Percentiles rank a stretch among this genome's conserved stretches.
Conservation (phyloP, 2,329 filamentous ascomycete species). For the Xylariomycetidae sp. region DNA sequence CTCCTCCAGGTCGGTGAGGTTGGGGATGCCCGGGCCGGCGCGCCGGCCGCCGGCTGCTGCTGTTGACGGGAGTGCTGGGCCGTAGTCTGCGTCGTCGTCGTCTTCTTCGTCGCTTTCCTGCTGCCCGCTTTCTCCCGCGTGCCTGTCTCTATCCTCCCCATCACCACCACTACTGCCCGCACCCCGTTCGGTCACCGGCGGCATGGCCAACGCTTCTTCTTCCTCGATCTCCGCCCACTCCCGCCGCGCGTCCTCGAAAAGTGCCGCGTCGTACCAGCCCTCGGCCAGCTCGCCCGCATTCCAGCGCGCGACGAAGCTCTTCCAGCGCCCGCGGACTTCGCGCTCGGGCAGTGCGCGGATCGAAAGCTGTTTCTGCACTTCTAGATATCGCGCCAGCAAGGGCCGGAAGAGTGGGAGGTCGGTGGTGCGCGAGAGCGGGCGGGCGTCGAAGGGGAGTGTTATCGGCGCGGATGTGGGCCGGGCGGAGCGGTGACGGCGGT, state of each 20-base stretch:
- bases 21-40: slow-evolving; percentile 60
- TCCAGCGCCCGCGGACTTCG: slow-evolving; percentile 83
- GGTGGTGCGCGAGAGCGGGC: slow-evolving; percentile 54
- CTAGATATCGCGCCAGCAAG: slow-evolving; percentile 78
- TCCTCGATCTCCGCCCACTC: no score
- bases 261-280: slow-evolving; percentile 87
- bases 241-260: slow-evolving; percentile 39
- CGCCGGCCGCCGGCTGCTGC: slow-evolving; percentile 18
- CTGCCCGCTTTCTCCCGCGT: slow-evolving; percentile 14
- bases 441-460: slow-evolving; percentile 60
- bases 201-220: no score
- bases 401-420: slow-evolving; percentile 62
- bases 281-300: slow-evolving; percentile 81
- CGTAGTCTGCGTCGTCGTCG: slow-evolving; percentile 58
- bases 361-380: slow-evolving; percentile 75
- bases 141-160: slow-evolving; percentile 1
- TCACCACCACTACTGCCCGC: background rate
- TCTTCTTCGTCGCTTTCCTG: slow-evolving; percentile 30
- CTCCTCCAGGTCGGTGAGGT: slow-evolving; percentile 65
- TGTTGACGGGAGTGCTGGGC: slow-evolving; percentile 28
- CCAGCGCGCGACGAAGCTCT: slow-evolving; percentile 89
- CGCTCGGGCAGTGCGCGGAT: slow-evolving; percentile 63
- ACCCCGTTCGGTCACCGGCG: background rate
- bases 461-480: slow-evolving; percentile 6
- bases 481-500: slow-evolving; percentile 1